Conservation (phyloP, 129 eudicot species). For the Pseudognaphalium luteoalbum region DNA sequence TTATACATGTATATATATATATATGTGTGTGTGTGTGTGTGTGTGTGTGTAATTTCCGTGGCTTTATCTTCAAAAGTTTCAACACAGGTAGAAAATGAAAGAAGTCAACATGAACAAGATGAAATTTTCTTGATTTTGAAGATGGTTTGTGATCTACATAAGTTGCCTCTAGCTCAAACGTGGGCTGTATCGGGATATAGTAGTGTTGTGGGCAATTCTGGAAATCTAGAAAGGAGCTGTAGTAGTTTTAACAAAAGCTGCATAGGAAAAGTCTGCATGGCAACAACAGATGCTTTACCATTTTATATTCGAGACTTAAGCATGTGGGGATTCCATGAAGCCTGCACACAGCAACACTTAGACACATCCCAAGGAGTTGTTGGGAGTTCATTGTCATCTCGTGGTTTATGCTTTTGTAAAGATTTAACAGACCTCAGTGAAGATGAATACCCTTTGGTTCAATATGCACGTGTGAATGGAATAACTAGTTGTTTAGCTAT, state of each 20-base stretch:
- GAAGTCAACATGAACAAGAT: slow-evolving; percentile 2
- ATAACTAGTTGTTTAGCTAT: slow-evolving; percentile 20
- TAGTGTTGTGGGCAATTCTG: slow-evolving; percentile 5
- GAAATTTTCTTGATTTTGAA: background rate
- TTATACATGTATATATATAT: too few relatives aligned
- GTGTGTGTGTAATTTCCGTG: background rate
- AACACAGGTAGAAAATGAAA: slow-evolving; percentile 8
- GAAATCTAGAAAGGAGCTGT: slow-evolving; percentile 10
- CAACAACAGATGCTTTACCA: slow-evolving; percentile 13
- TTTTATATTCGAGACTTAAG: slow-evolving; percentile 6
- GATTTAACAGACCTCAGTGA: slow-evolving; percentile 7
- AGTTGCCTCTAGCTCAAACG: slow-evolving; percentile 15
- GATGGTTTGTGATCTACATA: background rate
- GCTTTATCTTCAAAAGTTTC: background rate
- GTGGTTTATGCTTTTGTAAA: slow-evolving; percentile 14
- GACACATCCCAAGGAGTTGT: slow-evolving; percentile 8
- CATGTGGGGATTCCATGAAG: slow-evolving; percentile 16
- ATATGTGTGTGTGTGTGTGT: too few relatives aligned
- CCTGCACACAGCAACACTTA: slow-evolving; percentile 13
- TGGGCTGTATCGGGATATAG: slow-evolving; percentile 1
- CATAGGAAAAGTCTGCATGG: slow-evolving; percentile 14
- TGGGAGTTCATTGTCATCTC: slow-evolving; percentile 5
- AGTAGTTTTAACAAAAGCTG: slow-evolving; percentile 11
- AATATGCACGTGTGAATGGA: background rate
- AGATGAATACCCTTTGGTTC: slow-evolving; percentile 13